A percentile compares a stretch with the other conserved stretches of the same genome.
phyloP scores from a whole-genome alignment of 2,329 filamentous ascomycete genomes.

The Phoma herbarum region DNA sequence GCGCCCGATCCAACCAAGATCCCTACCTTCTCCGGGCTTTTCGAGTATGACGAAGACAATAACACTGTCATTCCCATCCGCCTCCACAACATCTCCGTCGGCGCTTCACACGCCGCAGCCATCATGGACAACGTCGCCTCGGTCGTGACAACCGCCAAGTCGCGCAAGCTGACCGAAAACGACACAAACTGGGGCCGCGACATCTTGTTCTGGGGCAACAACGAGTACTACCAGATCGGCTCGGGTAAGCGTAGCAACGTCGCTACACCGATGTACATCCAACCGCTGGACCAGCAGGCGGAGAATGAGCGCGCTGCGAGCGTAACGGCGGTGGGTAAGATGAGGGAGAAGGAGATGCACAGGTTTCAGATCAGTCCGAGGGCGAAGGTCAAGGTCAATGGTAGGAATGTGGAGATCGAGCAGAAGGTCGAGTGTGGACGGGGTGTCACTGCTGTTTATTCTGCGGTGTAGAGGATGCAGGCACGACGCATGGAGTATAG shows the following conservation, averaged over 20 bases:
- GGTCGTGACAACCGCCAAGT: conserved; percentile 60
- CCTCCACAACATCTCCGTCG: conserved; percentile 75
- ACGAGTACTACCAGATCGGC: conserved; percentile 92
- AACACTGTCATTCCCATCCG: conserved; percentile 79
- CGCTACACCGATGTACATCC: conserved; percentile 78
- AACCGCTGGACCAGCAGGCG: conserved; percentile 72
- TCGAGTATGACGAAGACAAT: conserved; percentile 82
- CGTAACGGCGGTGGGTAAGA: conserved; percentile 46
- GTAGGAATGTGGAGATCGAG: conserved; percentile 77
- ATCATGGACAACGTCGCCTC: conserved; percentile 83
- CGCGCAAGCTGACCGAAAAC: conserved; percentile 58
- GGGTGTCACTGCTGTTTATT: conserved; percentile 84
- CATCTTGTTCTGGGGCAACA: conserved; percentile 92
- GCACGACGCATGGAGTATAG: conserved; percentile 7
- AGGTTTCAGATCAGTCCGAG: conserved; percentile 83
- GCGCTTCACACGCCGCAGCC: conserved; percentile 81
- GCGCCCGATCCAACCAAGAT: conserved; percentile 81
- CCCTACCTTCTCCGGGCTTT: conserved; percentile 81
- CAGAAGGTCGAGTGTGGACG: conserved; percentile 89
- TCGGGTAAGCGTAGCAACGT: conserved; percentile 88
- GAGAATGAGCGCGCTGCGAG: conserved; percentile 54
- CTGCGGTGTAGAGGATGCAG: conserved; percentile 51
- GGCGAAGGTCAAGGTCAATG: conserved; percentile 73
- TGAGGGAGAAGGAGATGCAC: conserved; percentile 72
- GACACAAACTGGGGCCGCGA: conserved; percentile 90